Evolutionary conservation across 83 land plant genomes (phyloP).

Genomic region (Larix sibirica): DNA sequence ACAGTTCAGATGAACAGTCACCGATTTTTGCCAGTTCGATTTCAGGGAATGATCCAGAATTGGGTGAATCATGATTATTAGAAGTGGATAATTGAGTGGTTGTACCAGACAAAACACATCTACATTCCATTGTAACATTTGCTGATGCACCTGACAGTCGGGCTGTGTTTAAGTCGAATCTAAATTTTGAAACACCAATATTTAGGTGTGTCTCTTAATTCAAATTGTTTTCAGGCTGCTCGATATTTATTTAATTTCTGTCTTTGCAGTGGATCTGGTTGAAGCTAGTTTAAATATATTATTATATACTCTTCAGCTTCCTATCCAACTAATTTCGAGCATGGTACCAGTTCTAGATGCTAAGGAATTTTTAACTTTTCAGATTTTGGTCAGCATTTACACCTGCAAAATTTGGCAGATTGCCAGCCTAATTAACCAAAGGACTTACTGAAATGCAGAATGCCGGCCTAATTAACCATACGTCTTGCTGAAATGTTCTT

Average conservation of each 20-base stretch:
- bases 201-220: not conserved
- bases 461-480: not conserved
- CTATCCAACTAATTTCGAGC: not conserved
- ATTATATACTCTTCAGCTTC: too few relatives aligned
- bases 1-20: constrained; percentile 21
- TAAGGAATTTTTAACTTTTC: not conserved
- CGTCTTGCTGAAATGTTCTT: not conserved
- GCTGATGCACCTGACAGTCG: not conserved
- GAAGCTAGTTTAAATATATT: not conserved
- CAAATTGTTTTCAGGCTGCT: not conserved
- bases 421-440: not conserved
- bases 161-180: not conserved
- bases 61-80: constrained; percentile 10
- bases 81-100: constrained; percentile 14
- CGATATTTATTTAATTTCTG: not conserved
- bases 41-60: constrained; percentile 17
- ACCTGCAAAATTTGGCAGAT: not conserved
- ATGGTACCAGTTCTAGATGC: not conserved
- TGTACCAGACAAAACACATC: constrained; percentile 4
- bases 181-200: not conserved
- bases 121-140: not conserved
- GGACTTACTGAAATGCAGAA: not conserved
- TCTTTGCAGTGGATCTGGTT: not conserved
- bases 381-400: not conserved
- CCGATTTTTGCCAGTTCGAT: constrained; percentile 17